Percentiles rank a stretch among this genome's conserved stretches.
Evolutionary conservation across 441 rosid species (phyloP).

Genomic region (Populus tomentosa): DNA sequence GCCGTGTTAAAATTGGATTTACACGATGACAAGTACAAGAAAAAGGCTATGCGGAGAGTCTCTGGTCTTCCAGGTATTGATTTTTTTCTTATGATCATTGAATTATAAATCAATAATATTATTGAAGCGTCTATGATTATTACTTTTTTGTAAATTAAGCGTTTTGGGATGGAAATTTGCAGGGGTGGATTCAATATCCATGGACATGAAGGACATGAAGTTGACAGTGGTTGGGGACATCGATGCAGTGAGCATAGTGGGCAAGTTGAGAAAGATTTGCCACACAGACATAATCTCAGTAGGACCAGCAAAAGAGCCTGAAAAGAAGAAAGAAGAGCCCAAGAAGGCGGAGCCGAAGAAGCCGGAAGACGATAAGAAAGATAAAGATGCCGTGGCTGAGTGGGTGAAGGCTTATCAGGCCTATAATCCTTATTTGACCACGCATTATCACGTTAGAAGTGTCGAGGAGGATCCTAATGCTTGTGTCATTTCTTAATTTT

Average conservation of each 20-base stretch:
- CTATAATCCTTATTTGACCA: background rate
- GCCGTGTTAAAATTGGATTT: background rate
- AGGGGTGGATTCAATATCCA: background rate
- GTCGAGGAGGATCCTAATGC: background rate
- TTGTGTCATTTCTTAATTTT: background rate
- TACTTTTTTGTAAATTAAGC: background rate
- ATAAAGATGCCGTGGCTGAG: background rate
- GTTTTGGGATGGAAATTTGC: slow-evolving; percentile 9
- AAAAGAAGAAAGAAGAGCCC: slow-evolving; percentile 27
- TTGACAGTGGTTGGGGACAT: slow-evolving; percentile 41
- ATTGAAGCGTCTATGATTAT: background rate
- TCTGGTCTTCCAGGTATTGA: slow-evolving; percentile 34
- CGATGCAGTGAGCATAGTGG: slow-evolving; percentile 34
- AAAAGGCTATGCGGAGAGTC: slow-evolving; percentile 40
- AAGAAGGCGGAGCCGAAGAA: slow-evolving; percentile 34
- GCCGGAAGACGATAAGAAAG: background rate
- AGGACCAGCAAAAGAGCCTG: slow-evolving; percentile 31
- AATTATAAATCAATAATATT: background rate
- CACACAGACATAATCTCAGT: slow-evolving; percentile 32
- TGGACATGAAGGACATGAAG: slow-evolving; percentile 43
- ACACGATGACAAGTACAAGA: slow-evolving; percentile 32
- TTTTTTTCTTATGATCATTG: background rate
- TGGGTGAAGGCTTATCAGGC: background rate
- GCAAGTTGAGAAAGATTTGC: slow-evolving; percentile 43
- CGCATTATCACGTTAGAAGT: too few relatives aligned